phyloP scores from a whole-genome alignment of 352 stramenopile genomes.

The Blastocystis sp. region DNA sequence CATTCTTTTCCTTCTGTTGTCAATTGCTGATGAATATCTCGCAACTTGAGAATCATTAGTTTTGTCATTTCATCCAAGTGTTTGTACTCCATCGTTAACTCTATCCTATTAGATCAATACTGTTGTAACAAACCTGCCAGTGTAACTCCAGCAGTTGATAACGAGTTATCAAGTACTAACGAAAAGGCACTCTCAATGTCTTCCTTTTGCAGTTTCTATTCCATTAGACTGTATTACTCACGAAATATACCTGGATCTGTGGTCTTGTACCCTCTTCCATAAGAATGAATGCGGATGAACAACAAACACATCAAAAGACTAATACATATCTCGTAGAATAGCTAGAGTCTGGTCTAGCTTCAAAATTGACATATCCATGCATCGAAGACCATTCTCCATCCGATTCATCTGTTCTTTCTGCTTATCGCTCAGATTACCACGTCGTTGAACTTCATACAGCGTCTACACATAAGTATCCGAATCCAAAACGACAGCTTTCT shows the following conservation, averaged over 20 bases:
- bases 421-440: conserved; percentile 29
- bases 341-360: conserved; percentile 50
- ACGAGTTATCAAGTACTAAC: conserved; percentile 12
- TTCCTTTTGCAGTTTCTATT: background rate
- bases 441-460: conserved; percentile 7
- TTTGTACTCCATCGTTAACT: conserved; percentile 22
- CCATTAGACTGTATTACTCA: background rate
- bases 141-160: background rate
- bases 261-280: background rate
- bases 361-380: conserved; percentile 54
- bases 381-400: conserved; percentile 45
- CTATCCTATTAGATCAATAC: background rate
- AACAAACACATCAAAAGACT: background rate
- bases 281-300: background rate
- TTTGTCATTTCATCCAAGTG: conserved; percentile 29
- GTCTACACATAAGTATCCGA: background rate
- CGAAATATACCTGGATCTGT: background rate
- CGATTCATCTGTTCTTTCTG: conserved; percentile 14
- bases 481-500: background rate
- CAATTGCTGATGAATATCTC: conserved; percentile 38
- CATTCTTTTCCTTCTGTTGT: background rate
- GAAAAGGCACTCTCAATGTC: background rate
- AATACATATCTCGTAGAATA: conserved; percentile 36
- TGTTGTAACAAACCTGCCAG: background rate
- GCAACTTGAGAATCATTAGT: conserved; percentile 30